Base-by-base conservation (phyloP, 2,329 filamentous ascomycete genomes). In the Helotiales sp. region DNA sequence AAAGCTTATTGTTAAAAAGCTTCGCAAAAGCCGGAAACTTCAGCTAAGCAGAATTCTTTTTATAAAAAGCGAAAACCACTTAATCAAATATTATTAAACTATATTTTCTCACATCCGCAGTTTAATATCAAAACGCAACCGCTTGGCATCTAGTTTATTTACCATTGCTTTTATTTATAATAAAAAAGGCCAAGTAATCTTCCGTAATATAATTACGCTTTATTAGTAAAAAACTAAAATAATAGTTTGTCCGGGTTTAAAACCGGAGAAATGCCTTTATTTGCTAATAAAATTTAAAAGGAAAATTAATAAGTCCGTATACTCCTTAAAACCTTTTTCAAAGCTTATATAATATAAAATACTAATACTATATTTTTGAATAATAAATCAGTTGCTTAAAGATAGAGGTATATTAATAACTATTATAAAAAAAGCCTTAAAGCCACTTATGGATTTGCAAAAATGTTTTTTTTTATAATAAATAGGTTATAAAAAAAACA, bases 221-320 rank as follows among this genome's bases (percentile, higher is more conserved):
- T n/a, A n/a, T n/a, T n/a, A 65, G 67, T 50, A 69, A 64, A 61
- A 70, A 22, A 58, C 69, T 63, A 60, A 70, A 65, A 70, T 72
- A 40, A 59, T 65, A 20, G 69, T 63, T 55, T 62, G 70, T 59
- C 68, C 61, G 52, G 64, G 72, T 61, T 69, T 74, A 54, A 65
- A 72, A 64, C 71, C 58, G 66, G 67, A 73, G 52, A 73, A 64
- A 37, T 68, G 72, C 66, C 45, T 47, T 63, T 74, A 58, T 64
- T 61, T 49, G n/a, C 13, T 26, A 34, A 55, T 30, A 63, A 30
- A 71, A 24, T 49, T n/a, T 64, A 63, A 63, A 28, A 54, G 52
- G 15, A 63, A 68, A 24, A 65, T 68, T 32, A 26, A 70, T 71
- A 64, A 50, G 65, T 71, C 40, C 15, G 26, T 70, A 61, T 55